Conservation (phyloP, 164 flowering plant genomes). For the Berberis vulgaris region DNA sequence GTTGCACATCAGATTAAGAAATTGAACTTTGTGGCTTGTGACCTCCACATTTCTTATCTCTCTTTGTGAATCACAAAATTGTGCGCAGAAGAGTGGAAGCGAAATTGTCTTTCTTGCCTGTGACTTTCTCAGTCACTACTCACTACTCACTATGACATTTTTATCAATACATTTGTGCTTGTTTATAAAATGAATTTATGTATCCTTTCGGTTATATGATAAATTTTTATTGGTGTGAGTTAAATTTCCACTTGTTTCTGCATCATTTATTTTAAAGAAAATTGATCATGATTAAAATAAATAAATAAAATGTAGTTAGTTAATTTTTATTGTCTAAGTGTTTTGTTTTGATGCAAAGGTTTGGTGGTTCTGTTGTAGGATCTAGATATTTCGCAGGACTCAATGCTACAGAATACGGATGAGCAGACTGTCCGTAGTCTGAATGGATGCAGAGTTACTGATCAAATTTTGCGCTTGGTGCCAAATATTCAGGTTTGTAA, state of each 20-base stretch:
- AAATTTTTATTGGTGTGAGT: too few species aligned
- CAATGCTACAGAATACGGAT: constrained; percentile 69
- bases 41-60: constrained; percentile 18
- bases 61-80: not conserved
- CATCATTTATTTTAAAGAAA: too few species aligned
- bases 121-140: too few species aligned
- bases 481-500: constrained; percentile 75
- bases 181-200: too few species aligned
- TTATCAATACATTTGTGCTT: too few species aligned
- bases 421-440: constrained; percentile 92
- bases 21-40: constrained; percentile 6
- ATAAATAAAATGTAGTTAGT: too few species aligned
- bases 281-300: too few species aligned
- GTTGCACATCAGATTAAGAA: constrained; percentile 10
- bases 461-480: constrained; percentile 71
- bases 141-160: too few species aligned
- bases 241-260: too few species aligned
- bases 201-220: too few species aligned
- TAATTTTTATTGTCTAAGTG: not conserved
- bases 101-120: too few species aligned
- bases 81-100: too few species aligned
- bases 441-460: constrained; percentile 92
- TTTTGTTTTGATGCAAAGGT: not conserved
- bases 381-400: constrained; percentile 78
- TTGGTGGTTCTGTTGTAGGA: constrained; percentile 35